Evolutionary conservation across 164 flowering plant species (phyloP), one percentile per base, ranked within the genome.

Genomic region (Santalum album): DNA sequence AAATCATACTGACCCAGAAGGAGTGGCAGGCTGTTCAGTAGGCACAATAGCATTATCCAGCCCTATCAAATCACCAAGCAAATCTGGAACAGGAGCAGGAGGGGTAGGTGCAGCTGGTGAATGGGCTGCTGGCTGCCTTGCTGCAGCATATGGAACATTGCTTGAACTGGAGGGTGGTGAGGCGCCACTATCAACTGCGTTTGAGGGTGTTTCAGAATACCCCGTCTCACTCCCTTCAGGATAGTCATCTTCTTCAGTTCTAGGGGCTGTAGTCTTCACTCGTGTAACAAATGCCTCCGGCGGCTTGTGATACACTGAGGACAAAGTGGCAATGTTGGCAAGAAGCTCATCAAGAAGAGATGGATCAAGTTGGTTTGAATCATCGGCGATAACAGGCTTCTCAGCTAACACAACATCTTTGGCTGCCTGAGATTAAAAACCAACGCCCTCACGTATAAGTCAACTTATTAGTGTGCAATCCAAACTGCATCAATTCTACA

Each of bases 351-450:
- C 99, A 49, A 92, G 87, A 62, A 92, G 90, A 56, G 97, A 76
- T 19, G 91, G 53, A 65, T 92, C 99, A 49, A 89, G 86, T 68
- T 71, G 96, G 72, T 92, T 92, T 29, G 97, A 92, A 74, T 92
- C 99, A 72, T 92, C 99, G 61, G 75, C 81, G 29, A 92, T 92
- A 68, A 94, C 99, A 25, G 99, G 97, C 75, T 94, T 94, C 81
- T 94, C 99, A 59, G 99, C 99, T 53, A 94, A 72, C 25, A 94
- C 99, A 47, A 94, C 99, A 78, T 94, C 99, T 70, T 94, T 94
- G 20, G 99, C 99, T 27, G 99, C 97, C 99, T 94, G 81, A 49
- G 43, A 53, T 48, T 39, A 6, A 46, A 21, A 38, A 60, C 39
- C 12, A 11, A 21, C 20, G 9, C n/a, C 7, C 22, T 17, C 14